These are phyloP conservation scores for Elsinoe australis DNA, from an alignment of 2,329 filamentous ascomycete species.

Conservation along the genomic window DNA sequence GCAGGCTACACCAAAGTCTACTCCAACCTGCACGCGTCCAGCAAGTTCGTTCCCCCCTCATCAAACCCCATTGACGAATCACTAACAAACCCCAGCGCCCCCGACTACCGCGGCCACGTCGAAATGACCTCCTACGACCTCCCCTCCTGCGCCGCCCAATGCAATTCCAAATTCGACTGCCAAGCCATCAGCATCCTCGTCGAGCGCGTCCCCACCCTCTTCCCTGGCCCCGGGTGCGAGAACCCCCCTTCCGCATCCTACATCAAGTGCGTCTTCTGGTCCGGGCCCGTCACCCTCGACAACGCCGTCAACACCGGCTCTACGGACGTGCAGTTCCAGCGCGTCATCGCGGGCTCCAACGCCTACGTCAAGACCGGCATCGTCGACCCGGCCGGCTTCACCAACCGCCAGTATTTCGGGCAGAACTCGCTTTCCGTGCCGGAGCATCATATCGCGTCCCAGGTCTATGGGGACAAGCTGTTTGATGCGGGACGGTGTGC, in stretches of 20 bases:
- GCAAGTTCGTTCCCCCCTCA: slow-evolving; percentile 12
- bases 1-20: slow-evolving; percentile 25
- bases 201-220: slow-evolving; percentile 19
- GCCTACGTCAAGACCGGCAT: slow-evolving; percentile 27
- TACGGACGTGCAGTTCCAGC: slow-evolving; percentile 25
- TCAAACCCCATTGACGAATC: not conserved
- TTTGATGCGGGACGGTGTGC: slow-evolving; percentile 27
- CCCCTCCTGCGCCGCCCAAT: slow-evolving; percentile 10
- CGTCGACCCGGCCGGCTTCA: slow-evolving; percentile 23
- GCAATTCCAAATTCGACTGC: slow-evolving; percentile 13
- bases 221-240: slow-evolving; percentile 19
- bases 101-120: slow-evolving; percentile 24
- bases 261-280: slow-evolving; percentile 22
- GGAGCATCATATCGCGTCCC: slow-evolving; percentile 29
- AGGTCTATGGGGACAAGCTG: slow-evolving; percentile 23
- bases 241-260: slow-evolving; percentile 19
- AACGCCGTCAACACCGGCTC: slow-evolving; percentile 20
- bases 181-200: slow-evolving; percentile 19
- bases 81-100: not conserved
- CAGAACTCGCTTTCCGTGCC: slow-evolving; percentile 28
- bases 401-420: slow-evolving; percentile 21
- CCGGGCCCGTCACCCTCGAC: slow-evolving; percentile 14
- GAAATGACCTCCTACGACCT: slow-evolving; percentile 16
- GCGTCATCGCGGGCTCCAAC: slow-evolving; percentile 30
- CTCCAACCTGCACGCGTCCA: slow-evolving; percentile 25